Percentiles rank a stretch among this genome's conserved stretches.
These are phyloP conservation scores for Solanum verrucosum DNA, from an alignment of 257 asterid species.

Conservation along the genomic window DNA sequence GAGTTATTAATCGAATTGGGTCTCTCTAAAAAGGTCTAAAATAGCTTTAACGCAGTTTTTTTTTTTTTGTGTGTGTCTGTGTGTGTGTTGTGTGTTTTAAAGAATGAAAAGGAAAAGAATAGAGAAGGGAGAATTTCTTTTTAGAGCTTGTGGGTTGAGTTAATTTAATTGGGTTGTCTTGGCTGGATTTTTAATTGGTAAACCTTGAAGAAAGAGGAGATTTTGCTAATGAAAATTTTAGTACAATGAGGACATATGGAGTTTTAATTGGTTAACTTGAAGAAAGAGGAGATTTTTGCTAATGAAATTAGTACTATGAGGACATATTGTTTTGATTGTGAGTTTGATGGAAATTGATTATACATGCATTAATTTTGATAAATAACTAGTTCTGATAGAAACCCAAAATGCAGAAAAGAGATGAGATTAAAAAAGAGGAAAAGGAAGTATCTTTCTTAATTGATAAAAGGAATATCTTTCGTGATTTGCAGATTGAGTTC, in stretches of 20 bases:
- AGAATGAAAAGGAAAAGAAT: neutral
- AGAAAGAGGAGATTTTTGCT: neutral
- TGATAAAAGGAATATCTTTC: neutral
- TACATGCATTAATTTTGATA: neutral
- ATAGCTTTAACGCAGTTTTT: neutral
- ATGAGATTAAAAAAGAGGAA: neutral
- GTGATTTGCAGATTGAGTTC: neutral
- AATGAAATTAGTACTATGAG: neutral
- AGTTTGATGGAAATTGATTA: neutral
- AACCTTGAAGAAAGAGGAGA: neutral
- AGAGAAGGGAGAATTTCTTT: neutral
- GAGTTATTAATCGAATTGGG: neutral
- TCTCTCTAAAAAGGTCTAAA: neutral
- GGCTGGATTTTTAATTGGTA: neutral
- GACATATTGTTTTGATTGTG: neutral
- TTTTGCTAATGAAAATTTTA: neutral
- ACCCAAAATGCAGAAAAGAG: neutral
- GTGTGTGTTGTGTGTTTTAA: neutral
- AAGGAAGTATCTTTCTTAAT: neutral
- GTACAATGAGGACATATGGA: neutral
- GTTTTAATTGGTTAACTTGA: neutral
- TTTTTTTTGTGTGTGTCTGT: neutral
- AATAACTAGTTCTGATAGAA: neutral
- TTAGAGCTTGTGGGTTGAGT: neutral
- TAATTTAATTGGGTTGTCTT: neutral